Base-by-base conservation (phyloP, 164 flowering plant species). In the Liriodendron chinense region DNA sequence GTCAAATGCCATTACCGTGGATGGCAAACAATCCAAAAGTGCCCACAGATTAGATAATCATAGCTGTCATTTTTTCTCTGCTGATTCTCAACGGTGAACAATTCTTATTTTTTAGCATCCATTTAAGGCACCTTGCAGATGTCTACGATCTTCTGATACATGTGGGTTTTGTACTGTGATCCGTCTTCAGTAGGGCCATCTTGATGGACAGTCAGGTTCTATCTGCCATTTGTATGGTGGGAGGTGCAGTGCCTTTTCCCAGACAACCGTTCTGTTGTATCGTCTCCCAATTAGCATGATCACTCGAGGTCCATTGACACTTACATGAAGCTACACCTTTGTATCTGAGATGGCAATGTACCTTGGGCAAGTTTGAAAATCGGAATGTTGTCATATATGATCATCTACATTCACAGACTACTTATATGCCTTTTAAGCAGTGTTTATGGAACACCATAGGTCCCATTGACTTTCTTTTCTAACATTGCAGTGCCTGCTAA, bases 401-500 rank as follows among this genome's bases (percentile, higher is more conserved):
- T 59, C 28, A 43, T 71, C 43, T 53, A 53, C 18, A 14, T 72
- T 59, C 18, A 8, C 16, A 22, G 4, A 63, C 56, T 65, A 9
- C 22, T 49, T 34, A 0, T 24, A 67, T 47, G 18, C 56, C 23
- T 16, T 56, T 12, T 73, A 67, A 16, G 59, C 59, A 53, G 59
- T 12, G 59, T 2, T 53, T 53, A 3, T 53, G 59, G 20, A 53
- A 53, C 16, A 12, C 18, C 18, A 16, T 53, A 53, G 59, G 13
- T 53, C 59, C 59, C 18, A 12, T 13, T 53, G 16, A 25, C 43
- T 47, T 72, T 70, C 67, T 71, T 74, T 21, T 67, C 26, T 43
- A 53, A 14, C 75, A 18, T 83, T 69, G 72, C 90, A 93, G 97
- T 86, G 22, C 93, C 94, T 80, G 91, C 93, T 59, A 93, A 92